A percentile compares a stretch with the other conserved stretches of the same genome.
These are phyloP conservation scores for Ceratocystis ficicola DNA, from an alignment of 2,329 filamentous ascomycete genomes.

Conservation along the genomic window DNA sequence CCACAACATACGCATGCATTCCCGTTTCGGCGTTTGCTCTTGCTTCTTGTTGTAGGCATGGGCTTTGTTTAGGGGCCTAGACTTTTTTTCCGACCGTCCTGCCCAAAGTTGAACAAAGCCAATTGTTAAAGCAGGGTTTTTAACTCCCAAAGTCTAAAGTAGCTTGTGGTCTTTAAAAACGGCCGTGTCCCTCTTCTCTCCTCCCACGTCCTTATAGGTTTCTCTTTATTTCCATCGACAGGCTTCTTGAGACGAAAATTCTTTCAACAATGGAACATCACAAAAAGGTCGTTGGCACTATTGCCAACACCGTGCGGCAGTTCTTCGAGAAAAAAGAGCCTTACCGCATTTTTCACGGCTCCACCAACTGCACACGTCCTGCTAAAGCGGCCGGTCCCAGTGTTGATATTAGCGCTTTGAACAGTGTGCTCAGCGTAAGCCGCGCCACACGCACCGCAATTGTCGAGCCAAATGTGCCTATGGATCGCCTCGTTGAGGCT, in stretches of 20 bases:
- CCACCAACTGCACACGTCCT: slow-evolving; percentile 61
- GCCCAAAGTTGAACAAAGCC: not conserved
- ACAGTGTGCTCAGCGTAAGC: slow-evolving; percentile 53
- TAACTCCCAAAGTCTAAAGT: not conserved
- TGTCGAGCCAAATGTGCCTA: slow-evolving; percentile 64
- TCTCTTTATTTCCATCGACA: not conserved
- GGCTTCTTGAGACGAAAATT: slow-evolving; percentile 24
- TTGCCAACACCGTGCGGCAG: slow-evolving; percentile 37
- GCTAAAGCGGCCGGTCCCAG: slow-evolving; percentile 29
- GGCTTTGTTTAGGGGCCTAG: not conserved
- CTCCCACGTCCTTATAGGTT: not conserved
- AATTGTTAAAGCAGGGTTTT: not conserved
- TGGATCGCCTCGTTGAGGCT: slow-evolving; percentile 56
- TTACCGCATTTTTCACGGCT: slow-evolving; percentile 66
- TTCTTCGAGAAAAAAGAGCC: slow-evolving; percentile 41
- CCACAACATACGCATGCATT: no score
- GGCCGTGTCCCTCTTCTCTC: not conserved
- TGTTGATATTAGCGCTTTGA: slow-evolving; percentile 56
- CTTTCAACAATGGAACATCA: slow-evolving; percentile 36
- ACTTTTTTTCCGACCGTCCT: not conserved
- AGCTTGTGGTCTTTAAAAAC: not conserved
- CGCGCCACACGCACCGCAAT: slow-evolving; percentile 43
- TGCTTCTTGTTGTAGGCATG: not conserved
- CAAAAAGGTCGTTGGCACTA: slow-evolving; percentile 36
- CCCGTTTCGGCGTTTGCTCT: no score